phyloP scores from a whole-genome alignment of 306 rosid species.

The Purshia tridentata region DNA sequence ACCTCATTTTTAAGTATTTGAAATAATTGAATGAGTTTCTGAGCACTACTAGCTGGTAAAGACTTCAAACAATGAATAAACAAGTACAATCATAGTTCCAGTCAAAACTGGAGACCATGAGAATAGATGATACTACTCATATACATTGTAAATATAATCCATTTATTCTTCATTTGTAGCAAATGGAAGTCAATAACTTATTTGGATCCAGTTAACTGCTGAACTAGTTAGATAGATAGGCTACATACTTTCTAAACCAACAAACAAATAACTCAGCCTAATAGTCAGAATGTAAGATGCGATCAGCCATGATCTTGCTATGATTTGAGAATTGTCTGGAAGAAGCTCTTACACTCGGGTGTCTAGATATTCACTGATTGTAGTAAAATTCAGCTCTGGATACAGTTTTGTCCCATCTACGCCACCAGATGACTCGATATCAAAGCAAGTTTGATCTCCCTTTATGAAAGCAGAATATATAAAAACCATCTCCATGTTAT shows the following conservation, averaged over 20 bases:
- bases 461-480: slow-evolving; percentile 77
- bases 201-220: background rate
- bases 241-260: background rate
- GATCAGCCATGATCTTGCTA: no score
- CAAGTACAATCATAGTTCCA: background rate
- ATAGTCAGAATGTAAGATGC: background rate
- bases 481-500: slow-evolving; percentile 50
- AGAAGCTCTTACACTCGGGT: slow-evolving; percentile 37
- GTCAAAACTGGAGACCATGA: background rate
- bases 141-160: background rate
- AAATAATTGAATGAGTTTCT: background rate
- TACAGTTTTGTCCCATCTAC: slow-evolving; percentile 62
- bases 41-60: background rate
- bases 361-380: slow-evolving; percentile 61
- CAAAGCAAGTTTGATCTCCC: slow-evolving; percentile 83
- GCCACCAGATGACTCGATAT: slow-evolving; percentile 50
- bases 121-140: background rate
- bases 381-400: slow-evolving; percentile 57
- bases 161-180: no score
- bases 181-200: no score
- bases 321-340: background rate
- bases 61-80: background rate
- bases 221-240: background rate
- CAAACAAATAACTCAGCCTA: background rate
- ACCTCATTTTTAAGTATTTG: background rate